These are phyloP conservation scores for Paraphaeosphaeria minitans DNA, from an alignment of 2,329 filamentous ascomycete species.

Conservation along the genomic window DNA sequence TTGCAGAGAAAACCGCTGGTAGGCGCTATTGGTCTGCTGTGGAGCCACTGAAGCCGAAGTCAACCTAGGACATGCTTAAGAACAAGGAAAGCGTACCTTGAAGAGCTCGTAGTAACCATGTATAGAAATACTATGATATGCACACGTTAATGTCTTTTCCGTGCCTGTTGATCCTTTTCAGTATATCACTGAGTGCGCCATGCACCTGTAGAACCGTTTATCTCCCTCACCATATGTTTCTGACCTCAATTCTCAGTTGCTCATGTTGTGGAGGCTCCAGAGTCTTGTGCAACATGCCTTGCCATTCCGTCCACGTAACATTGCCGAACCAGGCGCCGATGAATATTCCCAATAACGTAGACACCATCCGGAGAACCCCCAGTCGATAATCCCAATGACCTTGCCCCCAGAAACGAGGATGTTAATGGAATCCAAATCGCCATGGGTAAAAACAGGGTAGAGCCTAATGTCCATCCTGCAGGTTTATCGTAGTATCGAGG, in stretches of 20 bases:
- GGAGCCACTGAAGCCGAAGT: too few relatives aligned
- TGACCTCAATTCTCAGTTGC: constrained; percentile 48
- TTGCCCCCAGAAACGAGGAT: constrained; percentile 50
- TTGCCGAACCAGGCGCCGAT: constrained; percentile 49
- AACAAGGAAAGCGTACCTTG: too few relatives aligned
- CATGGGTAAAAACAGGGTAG: constrained; percentile 56
- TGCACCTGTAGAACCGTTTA: too few relatives aligned
- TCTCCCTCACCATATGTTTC: constrained; percentile 48
- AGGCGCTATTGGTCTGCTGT: too few relatives aligned
- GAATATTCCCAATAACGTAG: constrained; percentile 56
- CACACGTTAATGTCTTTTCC: too few relatives aligned
- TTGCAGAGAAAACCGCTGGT: too few relatives aligned
- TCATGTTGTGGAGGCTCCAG: constrained; percentile 35
- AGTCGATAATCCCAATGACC: constrained; percentile 55
- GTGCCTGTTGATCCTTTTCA: too few relatives aligned
- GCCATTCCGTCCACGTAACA: constrained; percentile 40
- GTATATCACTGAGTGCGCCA: too few relatives aligned
- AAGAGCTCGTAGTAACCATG: too few relatives aligned
- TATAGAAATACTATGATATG: too few relatives aligned
- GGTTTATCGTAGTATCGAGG: too few relatives aligned
- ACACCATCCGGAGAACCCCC: constrained; percentile 51
- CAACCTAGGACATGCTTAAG: too few relatives aligned
- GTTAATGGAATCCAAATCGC: constrained; percentile 55
- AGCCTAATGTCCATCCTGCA: constrained; percentile 47
- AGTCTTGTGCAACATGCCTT: constrained; percentile 17